Base-by-base conservation (phyloP, 768 basidiomycete genomes). In the Thelephora ganbajun region DNA sequence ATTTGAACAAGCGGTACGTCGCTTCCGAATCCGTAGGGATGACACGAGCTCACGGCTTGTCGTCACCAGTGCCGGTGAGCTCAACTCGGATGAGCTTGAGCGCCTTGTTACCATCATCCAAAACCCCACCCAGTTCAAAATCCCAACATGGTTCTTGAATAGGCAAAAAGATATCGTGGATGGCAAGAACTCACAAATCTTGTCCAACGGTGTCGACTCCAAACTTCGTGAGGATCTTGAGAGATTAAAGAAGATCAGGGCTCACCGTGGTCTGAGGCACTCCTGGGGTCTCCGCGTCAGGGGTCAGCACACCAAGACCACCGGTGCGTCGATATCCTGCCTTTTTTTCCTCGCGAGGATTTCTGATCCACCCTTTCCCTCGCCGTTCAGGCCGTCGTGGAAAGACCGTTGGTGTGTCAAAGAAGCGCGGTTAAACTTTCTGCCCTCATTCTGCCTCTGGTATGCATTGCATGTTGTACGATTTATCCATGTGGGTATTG, bases 261-360 rank as follows among this genome's bases (percentile, higher is more conserved):
- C 91, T 41, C 94, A 99, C 65, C 83, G 91, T 69, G 91, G 90
- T 63, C 73, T 93, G 54, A 73, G 89, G 64, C 89, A 92, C 64
- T 88, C 74, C 76, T 88, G 90, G 84, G 93, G 93, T 56, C 72
- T 94, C 53, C 83, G 94, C 61, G 96, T 98, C 48, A 75, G 96
- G 57, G 96, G 96, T 59, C 96, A 99, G 63, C 96, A 98, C 77
- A 99, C 96, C 56, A 98, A 98, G 76, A 98, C 94, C 47, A 98
- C 94, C 47, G 92, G 91, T 82, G 57, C 50, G 79, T 37, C 23
- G 22, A n/a, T 42, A 11, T 23, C 12, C 11, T 14, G 7, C 14
- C 44, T 35, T 1, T 6, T 22, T 47, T 19, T 18, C 5, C 13
- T 6, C 30, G 6, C 3, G 35, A 2, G n/a, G n/a, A n/a, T n/a